A percentile compares a stretch with the other conserved stretches of the same genome.
Evolutionary conservation across 352 stramenopile species (phyloP).

Genomic region (Phytophthora meadii): DNA sequence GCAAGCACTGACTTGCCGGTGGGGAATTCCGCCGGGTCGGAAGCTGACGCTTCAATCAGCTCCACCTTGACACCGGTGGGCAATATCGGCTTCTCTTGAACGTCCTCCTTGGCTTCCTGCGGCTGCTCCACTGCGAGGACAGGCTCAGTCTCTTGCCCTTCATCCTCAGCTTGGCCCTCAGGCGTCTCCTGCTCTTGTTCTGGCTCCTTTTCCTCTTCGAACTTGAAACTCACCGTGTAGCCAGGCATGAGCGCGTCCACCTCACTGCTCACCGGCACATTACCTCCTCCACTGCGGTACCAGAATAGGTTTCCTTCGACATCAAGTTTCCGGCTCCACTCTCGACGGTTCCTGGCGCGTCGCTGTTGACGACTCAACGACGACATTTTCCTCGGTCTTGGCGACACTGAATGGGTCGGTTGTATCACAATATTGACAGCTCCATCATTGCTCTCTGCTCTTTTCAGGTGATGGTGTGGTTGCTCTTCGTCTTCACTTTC

Average conservation of each 20-base stretch:
- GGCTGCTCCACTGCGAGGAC: slow-evolving; percentile 26
- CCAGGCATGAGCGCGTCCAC: slow-evolving; percentile 28
- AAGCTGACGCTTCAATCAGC: slow-evolving; percentile 36
- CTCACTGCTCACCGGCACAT: slow-evolving; percentile 19
- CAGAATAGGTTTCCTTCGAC: slow-evolving; percentile 67
- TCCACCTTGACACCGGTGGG: slow-evolving; percentile 36
- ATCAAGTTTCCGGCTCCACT: slow-evolving; percentile 73
- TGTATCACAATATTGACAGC: slow-evolving; percentile 20
- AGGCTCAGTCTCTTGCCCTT: slow-evolving; percentile 16
- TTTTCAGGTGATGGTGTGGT: slow-evolving; percentile 6
- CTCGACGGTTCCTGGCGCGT: slow-evolving; percentile 58
- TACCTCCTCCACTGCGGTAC: slow-evolving; percentile 46
- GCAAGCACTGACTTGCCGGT: slow-evolving; percentile 39
- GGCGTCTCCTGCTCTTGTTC: slow-evolving; percentile 14
- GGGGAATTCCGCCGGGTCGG: slow-evolving; percentile 36
- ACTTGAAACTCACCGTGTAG: slow-evolving; percentile 42
- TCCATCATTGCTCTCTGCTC: slow-evolving; percentile 10
- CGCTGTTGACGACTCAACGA: slow-evolving; percentile 45
- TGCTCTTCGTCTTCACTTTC: slow-evolving; percentile 26
- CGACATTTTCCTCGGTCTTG: slow-evolving; percentile 38
- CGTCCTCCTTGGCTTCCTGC: slow-evolving; percentile 23
- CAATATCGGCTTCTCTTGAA: slow-evolving; percentile 17
- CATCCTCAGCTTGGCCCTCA: slow-evolving; percentile 4
- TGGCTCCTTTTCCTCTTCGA: slow-evolving; percentile 28
- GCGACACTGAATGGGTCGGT: slow-evolving; percentile 21